phyloP scores from a whole-genome alignment of 768 basidiomycete genomes.

The Tricholoma saponaceum region DNA sequence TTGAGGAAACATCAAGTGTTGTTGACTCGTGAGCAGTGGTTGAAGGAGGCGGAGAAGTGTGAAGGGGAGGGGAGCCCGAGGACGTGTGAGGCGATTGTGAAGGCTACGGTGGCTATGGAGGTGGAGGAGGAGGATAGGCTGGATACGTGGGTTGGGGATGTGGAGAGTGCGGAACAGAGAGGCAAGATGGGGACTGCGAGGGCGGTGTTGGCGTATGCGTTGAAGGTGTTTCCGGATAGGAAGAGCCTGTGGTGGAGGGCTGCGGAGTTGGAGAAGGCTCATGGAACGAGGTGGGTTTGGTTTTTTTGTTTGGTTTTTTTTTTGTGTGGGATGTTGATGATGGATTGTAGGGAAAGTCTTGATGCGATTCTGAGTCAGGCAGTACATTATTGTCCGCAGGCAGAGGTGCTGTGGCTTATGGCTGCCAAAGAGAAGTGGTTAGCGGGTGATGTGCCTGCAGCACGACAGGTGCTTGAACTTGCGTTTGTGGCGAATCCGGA shows the following conservation, averaged over 20 bases:
- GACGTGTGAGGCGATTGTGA: slow-evolving; percentile 93
- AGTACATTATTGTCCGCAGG: slow-evolving; percentile 89
- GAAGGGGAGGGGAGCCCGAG: slow-evolving; percentile 80
- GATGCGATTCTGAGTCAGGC: slow-evolving; percentile 80
- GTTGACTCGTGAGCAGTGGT: slow-evolving; percentile 89
- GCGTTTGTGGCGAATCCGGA: slow-evolving; percentile 96
- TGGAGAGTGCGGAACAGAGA: slow-evolving; percentile 71
- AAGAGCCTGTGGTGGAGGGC: slow-evolving; percentile 86
- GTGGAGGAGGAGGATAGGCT: slow-evolving; percentile 92
- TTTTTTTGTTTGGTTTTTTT: neutral
- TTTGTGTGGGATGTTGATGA: neutral
- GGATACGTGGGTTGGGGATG: slow-evolving; percentile 90
- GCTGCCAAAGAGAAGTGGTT: slow-evolving; percentile 97
- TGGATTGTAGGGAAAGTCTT: slow-evolving; percentile 58
- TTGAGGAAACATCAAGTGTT: slow-evolving; percentile 82
- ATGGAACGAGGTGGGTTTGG: slow-evolving; percentile 72
- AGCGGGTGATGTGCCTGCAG: slow-evolving; percentile 82
- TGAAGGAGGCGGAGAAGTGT: slow-evolving; percentile 91
- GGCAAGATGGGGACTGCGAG: slow-evolving; percentile 80
- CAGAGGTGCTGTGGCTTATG: slow-evolving; percentile 98
- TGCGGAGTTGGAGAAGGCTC: slow-evolving; percentile 88
- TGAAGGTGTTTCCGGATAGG: slow-evolving; percentile 87
- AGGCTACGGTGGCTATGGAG: slow-evolving; percentile 90
- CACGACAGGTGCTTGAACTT: slow-evolving; percentile 81
- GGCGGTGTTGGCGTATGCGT: slow-evolving; percentile 85